Percentiles rank a stretch among this genome's conserved stretches.
Evolutionary conservation across 768 basidiomycete species (phyloP).

Genomic region (Suillus spraguei): DNA sequence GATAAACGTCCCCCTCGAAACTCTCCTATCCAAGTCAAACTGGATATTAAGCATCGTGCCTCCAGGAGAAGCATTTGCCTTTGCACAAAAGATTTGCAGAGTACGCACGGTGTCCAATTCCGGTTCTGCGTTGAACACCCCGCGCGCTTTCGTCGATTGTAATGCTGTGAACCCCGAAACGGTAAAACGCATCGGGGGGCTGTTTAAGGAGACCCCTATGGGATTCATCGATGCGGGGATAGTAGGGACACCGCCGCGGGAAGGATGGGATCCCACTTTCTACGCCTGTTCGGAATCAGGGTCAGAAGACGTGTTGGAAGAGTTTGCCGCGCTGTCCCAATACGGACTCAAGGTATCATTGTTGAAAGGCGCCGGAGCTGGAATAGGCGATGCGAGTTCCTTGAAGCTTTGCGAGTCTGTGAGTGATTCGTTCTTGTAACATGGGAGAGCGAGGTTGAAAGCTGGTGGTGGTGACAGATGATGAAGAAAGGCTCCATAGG

Average conservation of each 20-base stretch:
- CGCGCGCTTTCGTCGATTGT: conserved; percentile 49
- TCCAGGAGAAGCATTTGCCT: conserved; percentile 46
- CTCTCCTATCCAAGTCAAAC: conserved; percentile 33
- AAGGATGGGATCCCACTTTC: conserved; percentile 50
- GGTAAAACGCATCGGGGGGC: conserved; percentile 43
- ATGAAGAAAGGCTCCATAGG: conserved; percentile 56
- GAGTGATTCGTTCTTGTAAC: conserved; percentile 18
- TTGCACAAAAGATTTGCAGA: conserved; percentile 35
- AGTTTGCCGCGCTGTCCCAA: conserved; percentile 38
- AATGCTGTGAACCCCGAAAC: conserved; percentile 58
- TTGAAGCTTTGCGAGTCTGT: conserved; percentile 64
- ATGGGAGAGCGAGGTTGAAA: too few species aligned
- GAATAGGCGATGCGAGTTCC: conserved; percentile 56
- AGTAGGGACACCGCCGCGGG: conserved; percentile 54
- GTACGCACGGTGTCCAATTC: not conserved
- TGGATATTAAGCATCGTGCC: conserved; percentile 58
- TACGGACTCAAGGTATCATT: conserved; percentile 46
- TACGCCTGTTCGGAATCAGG: conserved; percentile 45
- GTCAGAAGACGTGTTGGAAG: conserved; percentile 31
- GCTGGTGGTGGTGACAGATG: conserved; percentile 37
- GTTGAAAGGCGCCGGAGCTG: conserved; percentile 46
- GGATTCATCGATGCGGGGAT: conserved; percentile 55
- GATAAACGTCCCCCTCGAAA: conserved; percentile 37
- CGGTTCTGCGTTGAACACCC: not conserved
- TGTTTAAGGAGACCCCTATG: conserved; percentile 39